These are phyloP conservation scores for Thielaviopsis euricoi DNA, from an alignment of 2,329 filamentous ascomycete species.

Conservation along the genomic window DNA sequence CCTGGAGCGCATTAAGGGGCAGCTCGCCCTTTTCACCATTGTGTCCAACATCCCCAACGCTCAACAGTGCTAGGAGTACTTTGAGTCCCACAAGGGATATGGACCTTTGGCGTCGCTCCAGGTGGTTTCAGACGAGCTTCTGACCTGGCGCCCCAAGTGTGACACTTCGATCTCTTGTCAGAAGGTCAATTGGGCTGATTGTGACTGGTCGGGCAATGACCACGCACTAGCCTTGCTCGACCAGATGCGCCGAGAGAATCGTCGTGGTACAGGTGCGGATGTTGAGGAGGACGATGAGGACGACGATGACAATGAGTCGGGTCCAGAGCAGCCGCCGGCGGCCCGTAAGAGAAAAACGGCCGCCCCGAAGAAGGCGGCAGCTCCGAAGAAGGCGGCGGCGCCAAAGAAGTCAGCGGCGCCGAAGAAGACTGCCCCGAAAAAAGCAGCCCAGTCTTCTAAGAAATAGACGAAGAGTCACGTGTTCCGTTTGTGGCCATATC, in stretches of 20 bases:
- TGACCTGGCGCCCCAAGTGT: neutral
- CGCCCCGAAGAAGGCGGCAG: too few species aligned
- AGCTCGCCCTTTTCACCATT: constrained; percentile 7
- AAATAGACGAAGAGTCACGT: too few species aligned
- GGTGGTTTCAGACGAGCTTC: neutral
- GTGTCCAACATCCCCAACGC: constrained; percentile 6
- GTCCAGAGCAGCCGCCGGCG: too few species aligned
- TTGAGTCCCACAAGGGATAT: constrained; percentile 10
- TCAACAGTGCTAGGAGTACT: constrained; percentile 9
- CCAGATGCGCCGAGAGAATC: neutral
- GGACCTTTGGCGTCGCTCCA: constrained; percentile 4
- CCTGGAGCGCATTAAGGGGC: neutral
- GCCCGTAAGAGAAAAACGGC: too few species aligned
- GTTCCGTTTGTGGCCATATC: too few species aligned
- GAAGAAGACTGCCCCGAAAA: too few species aligned
- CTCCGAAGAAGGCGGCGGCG: too few species aligned
- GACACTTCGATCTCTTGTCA: neutral
- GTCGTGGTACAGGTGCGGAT: neutral
- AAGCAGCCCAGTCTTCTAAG: too few species aligned
- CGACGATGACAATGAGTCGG: neutral
- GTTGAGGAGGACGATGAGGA: neutral
- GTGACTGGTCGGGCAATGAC: neutral
- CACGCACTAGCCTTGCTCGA: neutral
- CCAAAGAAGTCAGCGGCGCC: too few species aligned
- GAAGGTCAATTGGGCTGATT: neutral